phyloP scores from a whole-genome alignment of 1,284 basidiomycete genomes.

The Apiotrichum laibachii region DNA sequence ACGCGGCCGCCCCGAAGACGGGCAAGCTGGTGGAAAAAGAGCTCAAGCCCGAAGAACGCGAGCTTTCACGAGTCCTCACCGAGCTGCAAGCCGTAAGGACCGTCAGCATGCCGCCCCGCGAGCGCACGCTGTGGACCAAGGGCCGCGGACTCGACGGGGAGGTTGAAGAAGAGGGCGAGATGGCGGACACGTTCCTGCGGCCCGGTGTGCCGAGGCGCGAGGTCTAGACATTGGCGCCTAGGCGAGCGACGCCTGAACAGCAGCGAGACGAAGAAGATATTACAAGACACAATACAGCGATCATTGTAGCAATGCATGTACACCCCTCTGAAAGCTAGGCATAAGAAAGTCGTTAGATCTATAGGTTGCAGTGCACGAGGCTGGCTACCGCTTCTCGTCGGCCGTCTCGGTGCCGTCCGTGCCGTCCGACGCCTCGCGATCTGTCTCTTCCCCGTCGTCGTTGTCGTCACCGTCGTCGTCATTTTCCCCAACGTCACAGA shows the following conservation, averaged over 20 bases:
- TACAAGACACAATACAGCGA: too few relatives aligned
- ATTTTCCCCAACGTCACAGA: too few relatives aligned
- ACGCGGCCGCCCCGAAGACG: neutral
- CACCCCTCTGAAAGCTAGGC: too few relatives aligned
- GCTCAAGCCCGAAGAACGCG: neutral
- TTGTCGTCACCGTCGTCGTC: neutral
- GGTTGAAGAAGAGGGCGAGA: constrained; percentile 36
- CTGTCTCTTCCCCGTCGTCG: neutral
- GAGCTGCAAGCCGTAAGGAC: neutral
- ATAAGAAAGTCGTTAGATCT: too few relatives aligned
- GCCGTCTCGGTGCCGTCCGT: constrained; percentile 1
- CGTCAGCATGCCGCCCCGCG: neutral
- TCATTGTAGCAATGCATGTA: neutral
- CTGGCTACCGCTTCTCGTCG: constrained; percentile 1
- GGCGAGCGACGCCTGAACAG: too few relatives aligned
- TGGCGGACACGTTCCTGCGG: constrained; percentile 36
- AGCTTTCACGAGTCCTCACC: neutral
- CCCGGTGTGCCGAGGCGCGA: constrained; percentile 32
- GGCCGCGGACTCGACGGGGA: constrained; percentile 33
- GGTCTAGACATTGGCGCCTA: too few relatives aligned
- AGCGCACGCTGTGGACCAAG: constrained; percentile 30
- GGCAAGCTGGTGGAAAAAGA: neutral
- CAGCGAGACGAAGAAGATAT: neutral
- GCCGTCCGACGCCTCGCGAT: neutral
- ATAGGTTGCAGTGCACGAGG: neutral